Percentiles rank a stretch among this genome's conserved stretches.
Conservation (phyloP, 2,329 filamentous ascomycete species). For the Zopfia rhizophila region DNA sequence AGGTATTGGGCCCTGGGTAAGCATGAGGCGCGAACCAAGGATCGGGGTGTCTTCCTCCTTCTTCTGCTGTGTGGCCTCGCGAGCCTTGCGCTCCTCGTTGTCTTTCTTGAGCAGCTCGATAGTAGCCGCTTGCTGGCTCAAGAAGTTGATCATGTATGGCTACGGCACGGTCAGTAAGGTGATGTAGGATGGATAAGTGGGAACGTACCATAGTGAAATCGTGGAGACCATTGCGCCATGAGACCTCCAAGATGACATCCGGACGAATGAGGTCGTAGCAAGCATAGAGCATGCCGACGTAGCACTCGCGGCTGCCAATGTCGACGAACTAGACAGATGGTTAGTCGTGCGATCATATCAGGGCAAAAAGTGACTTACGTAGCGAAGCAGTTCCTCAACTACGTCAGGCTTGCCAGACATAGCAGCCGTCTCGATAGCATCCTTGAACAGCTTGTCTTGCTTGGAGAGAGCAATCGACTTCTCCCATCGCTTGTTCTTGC, state of each 20-base stretch:
- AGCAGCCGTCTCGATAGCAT: conserved; percentile 96
- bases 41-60: conserved; percentile 95
- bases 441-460: conserved; percentile 99
- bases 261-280: conserved; percentile 97
- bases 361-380: conserved; percentile 74
- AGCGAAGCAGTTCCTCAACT: conserved; percentile 94
- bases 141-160: conserved; percentile 99
- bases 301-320: conserved; percentile 98
- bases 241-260: conserved; percentile 92
- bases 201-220: conserved; percentile 87
- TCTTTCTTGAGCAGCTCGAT: conserved; percentile 89
- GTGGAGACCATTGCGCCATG: conserved; percentile 92
- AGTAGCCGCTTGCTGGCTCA: conserved; percentile 88
- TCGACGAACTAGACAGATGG: conserved; percentile 83
- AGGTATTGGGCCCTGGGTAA: conserved; percentile 83
- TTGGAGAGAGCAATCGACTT: conserved; percentile 98
- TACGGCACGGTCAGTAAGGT: conserved; percentile 28
- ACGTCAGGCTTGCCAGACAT: conserved; percentile 90
- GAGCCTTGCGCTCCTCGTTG: conserved; percentile 89
- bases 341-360: conserved; percentile 45
- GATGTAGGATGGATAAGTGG: background rate
- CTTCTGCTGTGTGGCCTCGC: conserved; percentile 79
- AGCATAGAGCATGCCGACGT: conserved; percentile 99
- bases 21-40: conserved; percentile 90
- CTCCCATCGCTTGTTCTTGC: conserved; percentile 99